Base-by-base conservation (phyloP, 495 filamentous ascomycete species). In the Talaromyces thailandensis region DNA sequence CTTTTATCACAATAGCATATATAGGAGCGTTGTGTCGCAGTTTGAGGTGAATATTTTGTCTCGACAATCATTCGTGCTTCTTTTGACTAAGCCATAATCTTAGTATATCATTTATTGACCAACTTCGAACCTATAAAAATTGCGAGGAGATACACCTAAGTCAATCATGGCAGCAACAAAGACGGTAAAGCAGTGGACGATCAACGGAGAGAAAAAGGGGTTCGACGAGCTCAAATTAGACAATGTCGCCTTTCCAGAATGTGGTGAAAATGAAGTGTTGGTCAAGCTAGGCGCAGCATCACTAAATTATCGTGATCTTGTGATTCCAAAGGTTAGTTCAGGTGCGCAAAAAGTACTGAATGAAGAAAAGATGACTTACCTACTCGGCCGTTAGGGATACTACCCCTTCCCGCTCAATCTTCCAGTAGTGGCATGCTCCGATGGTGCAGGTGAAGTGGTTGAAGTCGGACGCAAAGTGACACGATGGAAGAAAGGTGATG, bases 241-340 rank as follows among this genome's bases (percentile, higher is more conserved):
- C 55, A 80, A 81, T 25, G 76, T 80, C 11, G 80, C 71, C 0
- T 67, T 91, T 40, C 88, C 89, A 11, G 70, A 83, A 61, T 66
- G 86, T 6, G 86, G 86, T 50, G 88, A 90, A 40, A 81, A 82
- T 58, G 88, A 92, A 40, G 86, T 91, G 3, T 77, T 93, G n/a
- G 85, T 96, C 67, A 87, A 86, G 73, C 76, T 93, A 14, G 78
- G 86, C 61, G 89, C 82, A 23, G 88, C 84, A 1, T 92, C 91
- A 2, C 77, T 96, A 60, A 95, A 96, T 72, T 96, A 88, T 74
- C 84, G 91, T 59, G 91, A 94, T 67, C 74, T 93, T 57, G 81
- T 89, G 64, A 92, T 96, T 65, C 83, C 88, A 5, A 80, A 80
- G 78, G 86, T 84, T 71, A 1, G 50, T 48, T 8, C n/a, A 9